phyloP scores from a whole-genome alignment of 78 protist genomes.

The Dictyostelium brefeldianum region DNA sequence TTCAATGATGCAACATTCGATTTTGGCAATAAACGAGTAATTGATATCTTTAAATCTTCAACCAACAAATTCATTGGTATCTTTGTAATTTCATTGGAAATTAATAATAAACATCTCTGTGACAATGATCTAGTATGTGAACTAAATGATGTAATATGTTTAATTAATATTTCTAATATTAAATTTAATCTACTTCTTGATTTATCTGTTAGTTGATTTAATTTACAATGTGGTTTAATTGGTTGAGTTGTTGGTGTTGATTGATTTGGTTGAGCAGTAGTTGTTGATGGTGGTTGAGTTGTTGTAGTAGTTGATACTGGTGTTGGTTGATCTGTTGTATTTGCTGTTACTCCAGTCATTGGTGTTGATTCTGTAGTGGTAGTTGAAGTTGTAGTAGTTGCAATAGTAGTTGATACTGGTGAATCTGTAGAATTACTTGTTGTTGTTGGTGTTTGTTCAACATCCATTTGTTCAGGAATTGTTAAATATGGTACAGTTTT shows the following conservation, averaged over 20 bases:
- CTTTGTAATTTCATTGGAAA: constrained; percentile 11
- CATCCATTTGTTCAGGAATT: constrained; percentile 19
- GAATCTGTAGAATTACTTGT: background rate
- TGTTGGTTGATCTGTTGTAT: too few relatives aligned
- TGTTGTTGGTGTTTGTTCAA: constrained; percentile 12
- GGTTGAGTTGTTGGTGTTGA: background rate
- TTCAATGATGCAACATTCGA: background rate
- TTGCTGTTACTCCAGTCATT: background rate
- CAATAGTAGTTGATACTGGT: background rate
- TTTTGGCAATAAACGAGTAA: background rate
- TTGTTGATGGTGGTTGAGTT: background rate
- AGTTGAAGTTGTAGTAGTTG: background rate
- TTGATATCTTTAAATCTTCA: background rate
- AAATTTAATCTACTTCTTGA: constrained; percentile 14
- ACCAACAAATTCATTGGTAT: constrained; percentile 34
- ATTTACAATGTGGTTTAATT: constrained; percentile 26
- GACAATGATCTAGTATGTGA: constrained; percentile 45
- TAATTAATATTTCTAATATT: constrained; percentile 27
- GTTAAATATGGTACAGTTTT: constrained; percentile 52
- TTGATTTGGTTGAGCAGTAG: background rate
- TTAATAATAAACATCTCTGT: background rate
- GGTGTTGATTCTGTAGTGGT: background rate
- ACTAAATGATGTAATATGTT: background rate
- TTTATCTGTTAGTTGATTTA: constrained; percentile 6
- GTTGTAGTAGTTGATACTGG: background rate